Evolutionary conservation across 2,329 filamentous ascomycete species (phyloP).

Genomic region (Gremmenia infestans): DNA sequence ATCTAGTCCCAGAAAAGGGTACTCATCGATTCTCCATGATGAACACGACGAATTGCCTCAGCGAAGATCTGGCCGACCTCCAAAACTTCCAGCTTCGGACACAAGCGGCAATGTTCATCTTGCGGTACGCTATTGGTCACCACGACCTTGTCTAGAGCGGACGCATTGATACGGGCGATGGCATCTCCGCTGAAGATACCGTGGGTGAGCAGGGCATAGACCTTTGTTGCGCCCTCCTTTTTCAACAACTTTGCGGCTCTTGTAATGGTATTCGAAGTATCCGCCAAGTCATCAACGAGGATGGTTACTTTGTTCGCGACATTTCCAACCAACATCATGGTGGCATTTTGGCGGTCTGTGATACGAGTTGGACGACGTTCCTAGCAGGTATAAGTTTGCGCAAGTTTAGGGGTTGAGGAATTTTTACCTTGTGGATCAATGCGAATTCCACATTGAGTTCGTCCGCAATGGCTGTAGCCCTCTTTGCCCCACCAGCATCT

Average conservation of each 20-base stretch:
- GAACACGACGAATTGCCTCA: conserved; percentile 91
- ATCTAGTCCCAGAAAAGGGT: conserved; percentile 74
- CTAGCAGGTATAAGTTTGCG: conserved; percentile 42
- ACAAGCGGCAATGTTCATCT: conserved; percentile 68
- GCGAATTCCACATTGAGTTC: conserved; percentile 91
- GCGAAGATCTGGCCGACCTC: conserved; percentile 90
- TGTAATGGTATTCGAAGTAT: conserved; percentile 96
- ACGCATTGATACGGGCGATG: conserved; percentile 89
- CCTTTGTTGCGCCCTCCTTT: conserved; percentile 85
- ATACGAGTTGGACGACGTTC: conserved; percentile 87
- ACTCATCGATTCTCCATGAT: conserved; percentile 97
- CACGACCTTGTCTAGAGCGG: conserved; percentile 85
- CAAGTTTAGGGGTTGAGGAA: conserved; percentile 26
- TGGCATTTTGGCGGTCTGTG: conserved; percentile 82
- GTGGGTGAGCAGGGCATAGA: conserved; percentile 91
- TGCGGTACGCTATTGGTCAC: conserved; percentile 96
- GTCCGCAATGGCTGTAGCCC: conserved; percentile 92
- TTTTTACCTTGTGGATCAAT: conserved; percentile 87
- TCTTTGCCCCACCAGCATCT: conserved; percentile 93
- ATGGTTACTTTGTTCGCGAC: conserved; percentile 79
- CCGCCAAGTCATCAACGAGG: conserved; percentile 87
- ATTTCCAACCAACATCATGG: conserved; percentile 92
- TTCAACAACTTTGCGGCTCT: conserved; percentile 95
- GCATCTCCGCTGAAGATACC: conserved; percentile 94
- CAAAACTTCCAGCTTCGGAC: conserved; percentile 85